Base-by-base conservation (phyloP, 2,329 filamentous ascomycete genomes). In the Pezicula carpinea region DNA sequence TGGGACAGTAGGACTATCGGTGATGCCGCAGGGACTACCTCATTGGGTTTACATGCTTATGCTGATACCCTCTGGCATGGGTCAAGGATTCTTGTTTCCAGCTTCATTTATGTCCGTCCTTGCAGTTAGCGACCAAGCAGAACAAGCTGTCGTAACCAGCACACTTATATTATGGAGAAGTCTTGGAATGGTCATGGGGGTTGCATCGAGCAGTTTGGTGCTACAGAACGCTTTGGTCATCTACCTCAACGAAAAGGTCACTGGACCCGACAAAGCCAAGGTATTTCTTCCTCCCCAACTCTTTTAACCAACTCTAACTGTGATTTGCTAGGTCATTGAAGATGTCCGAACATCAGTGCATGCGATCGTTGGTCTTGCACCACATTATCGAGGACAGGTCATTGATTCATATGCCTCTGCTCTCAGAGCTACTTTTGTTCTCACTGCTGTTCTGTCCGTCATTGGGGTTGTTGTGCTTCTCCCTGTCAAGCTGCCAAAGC, bases 101-200 rank as follows among this genome's bases (percentile, higher is more conserved):
- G 75, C 77, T 0, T 73, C 80, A 7, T 81, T 84, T 65, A 78
- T 87, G 60, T 74, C 77, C 13, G 68, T 86, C 1, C 74, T 87
- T 18, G 78, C 77, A 2, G 75, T 76, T 2, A 80, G 76, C 36
- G 65, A 73, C 5, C 80, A 84, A 58, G 60, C 69, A 5, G 80
- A 85, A 41, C 82, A 86, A 62, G 83, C 83, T 13, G 81, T 86
- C 34, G 80, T 82, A 11, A 87, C 85, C 1, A 81, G 77, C 44
- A 89, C 86, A 0, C 69, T 91, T 50, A 76, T 85, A 15, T 68
- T 91, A 15, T 89, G 84, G 80, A 76, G 87, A 46, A 81, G 79
- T 48, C 66, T 91, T 5, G 87, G 87, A 6, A 77, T 76, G 47
- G 85, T 91, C 1, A 73, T 90, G 59, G 87, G 87, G n/a, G 78